Percentiles rank a stretch among this genome's conserved stretches.
phyloP scores from a whole-genome alignment of 2,329 filamentous ascomycete genomes.

The Phyllosticta capitalensis region DNA sequence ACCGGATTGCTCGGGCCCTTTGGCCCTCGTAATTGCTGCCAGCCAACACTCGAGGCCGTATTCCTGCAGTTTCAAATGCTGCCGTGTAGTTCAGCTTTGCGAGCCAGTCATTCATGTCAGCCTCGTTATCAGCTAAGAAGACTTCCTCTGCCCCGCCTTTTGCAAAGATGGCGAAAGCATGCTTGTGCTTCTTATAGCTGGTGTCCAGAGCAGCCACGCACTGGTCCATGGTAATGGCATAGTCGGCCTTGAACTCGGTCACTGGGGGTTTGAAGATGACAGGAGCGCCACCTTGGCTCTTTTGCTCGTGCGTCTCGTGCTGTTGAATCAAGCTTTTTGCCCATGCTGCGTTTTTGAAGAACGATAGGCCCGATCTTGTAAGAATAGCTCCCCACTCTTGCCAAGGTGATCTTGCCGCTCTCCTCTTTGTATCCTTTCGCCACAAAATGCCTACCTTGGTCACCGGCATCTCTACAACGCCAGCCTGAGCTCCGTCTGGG shows the following conservation, averaged over 20 bases:
- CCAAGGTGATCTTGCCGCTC: conserved; percentile 91
- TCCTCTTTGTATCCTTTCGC: conserved; percentile 90
- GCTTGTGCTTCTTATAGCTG: conserved; percentile 89
- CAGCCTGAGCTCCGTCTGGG: conserved; percentile 76
- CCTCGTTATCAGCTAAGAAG: conserved; percentile 79
- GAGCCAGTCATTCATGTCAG: conserved; percentile 93
- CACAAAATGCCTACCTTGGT: conserved; percentile 92
- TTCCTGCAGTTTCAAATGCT: conserved; percentile 83
- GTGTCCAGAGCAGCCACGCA: conserved; percentile 80
- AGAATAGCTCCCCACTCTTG: conserved; percentile 97
- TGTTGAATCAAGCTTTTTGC: conserved; percentile 85
- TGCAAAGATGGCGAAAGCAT: conserved; percentile 84
- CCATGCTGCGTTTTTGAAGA: conserved; percentile 91
- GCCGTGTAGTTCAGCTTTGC: conserved; percentile 94
- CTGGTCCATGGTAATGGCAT: conserved; percentile 84
- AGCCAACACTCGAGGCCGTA: conserved; percentile 79
- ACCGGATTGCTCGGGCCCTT: conserved; percentile 58
- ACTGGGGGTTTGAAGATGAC: conserved; percentile 86
- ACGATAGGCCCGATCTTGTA: conserved; percentile 93
- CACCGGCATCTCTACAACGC: conserved; percentile 93
- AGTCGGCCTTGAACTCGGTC: conserved; percentile 87
- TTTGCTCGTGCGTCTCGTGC: conserved; percentile 70
- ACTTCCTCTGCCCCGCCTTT: conserved; percentile 76
- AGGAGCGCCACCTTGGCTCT: conserved; percentile 63
- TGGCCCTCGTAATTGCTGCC: conserved; percentile 81